Evolutionary conservation across 1,139 yeast species (phyloP).

Genomic region (Nakaseomyces bracarensis): DNA sequence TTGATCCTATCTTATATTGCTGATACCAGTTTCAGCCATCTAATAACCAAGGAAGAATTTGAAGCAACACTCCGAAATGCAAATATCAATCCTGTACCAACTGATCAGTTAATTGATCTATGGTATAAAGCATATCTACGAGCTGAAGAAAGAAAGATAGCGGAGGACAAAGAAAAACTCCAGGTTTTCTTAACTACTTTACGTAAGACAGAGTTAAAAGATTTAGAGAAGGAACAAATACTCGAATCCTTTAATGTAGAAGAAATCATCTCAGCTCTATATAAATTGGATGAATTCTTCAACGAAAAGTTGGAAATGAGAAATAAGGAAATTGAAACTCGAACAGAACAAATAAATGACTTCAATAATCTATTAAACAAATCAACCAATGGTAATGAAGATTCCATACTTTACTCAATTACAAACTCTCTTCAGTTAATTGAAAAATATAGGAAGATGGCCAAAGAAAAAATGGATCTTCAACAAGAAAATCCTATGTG

Average conservation of each 20-base stretch:
- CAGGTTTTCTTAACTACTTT: neutral
- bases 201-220: neutral
- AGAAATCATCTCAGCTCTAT: constrained; percentile 2
- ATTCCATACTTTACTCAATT: neutral
- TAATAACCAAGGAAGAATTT: constrained; percentile 4
- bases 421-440: neutral
- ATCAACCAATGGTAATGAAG: neutral
- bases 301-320: neutral
- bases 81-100: neutral
- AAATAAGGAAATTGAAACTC: neutral
- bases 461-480: neutral
- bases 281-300: constrained; percentile 2
- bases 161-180: neutral
- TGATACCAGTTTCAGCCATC: neutral
- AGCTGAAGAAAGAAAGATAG: constrained; percentile 1
- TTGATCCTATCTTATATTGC: neutral
- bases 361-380: neutral
- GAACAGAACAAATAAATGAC: neutral
- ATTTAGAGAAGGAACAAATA: constrained; percentile 1
- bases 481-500: neutral
- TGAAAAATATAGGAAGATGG: neutral
- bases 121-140: constrained; percentile 1
- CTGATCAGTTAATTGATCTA: neutral
- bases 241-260: constrained; percentile 1
- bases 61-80: neutral